Percentiles rank a stretch among this genome's conserved stretches.
phyloP scores from a whole-genome alignment of 2,329 filamentous ascomycete species.

The Blumeriella jaapii region DNA sequence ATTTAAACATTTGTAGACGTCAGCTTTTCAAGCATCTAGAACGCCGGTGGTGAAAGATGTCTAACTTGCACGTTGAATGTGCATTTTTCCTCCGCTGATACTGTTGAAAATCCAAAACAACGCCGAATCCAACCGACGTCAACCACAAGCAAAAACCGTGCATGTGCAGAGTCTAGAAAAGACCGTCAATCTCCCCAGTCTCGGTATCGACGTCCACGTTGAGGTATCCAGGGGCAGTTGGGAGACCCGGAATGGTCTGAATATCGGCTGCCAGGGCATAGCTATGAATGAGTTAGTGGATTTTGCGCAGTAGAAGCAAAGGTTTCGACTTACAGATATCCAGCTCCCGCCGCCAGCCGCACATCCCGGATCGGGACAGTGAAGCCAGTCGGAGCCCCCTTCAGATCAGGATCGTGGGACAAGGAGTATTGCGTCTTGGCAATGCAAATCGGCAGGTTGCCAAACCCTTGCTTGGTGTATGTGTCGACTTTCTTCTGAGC shows the following conservation, averaged over 20 bases:
- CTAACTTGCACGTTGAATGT: slow-evolving; percentile 19
- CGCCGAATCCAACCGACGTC: slow-evolving; percentile 3
- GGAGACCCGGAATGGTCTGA: slow-evolving; percentile 92
- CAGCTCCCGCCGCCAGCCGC: slow-evolving; percentile 83
- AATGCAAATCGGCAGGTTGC: slow-evolving; percentile 87
- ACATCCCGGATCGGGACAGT: slow-evolving; percentile 92
- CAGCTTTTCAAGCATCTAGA: slow-evolving; percentile 10
- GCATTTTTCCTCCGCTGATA: slow-evolving; percentile 11
- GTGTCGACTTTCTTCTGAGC: slow-evolving; percentile 95
- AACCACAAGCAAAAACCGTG: background rate
- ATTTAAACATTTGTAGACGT: too few species aligned
- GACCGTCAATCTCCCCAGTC: slow-evolving; percentile 76
- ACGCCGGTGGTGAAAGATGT: slow-evolving; percentile 24
- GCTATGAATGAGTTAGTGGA: slow-evolving; percentile 35
- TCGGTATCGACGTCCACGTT: slow-evolving; percentile 80
- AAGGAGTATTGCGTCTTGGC: slow-evolving; percentile 98
- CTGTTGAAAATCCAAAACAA: slow-evolving; percentile 16
- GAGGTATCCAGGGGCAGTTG: slow-evolving; percentile 88
- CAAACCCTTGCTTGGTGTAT: slow-evolving; percentile 85
- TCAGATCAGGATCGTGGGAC: slow-evolving; percentile 83
- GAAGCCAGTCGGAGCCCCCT: slow-evolving; percentile 91
- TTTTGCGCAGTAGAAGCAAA: background rate
- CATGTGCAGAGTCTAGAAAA: slow-evolving; percentile 55
- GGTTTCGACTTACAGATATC: slow-evolving; percentile 58
- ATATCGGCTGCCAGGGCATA: slow-evolving; percentile 95